These are phyloP conservation scores for Dactylonectria macrodidyma DNA, from an alignment of 2,329 filamentous ascomycete species.

Conservation along the genomic window DNA sequence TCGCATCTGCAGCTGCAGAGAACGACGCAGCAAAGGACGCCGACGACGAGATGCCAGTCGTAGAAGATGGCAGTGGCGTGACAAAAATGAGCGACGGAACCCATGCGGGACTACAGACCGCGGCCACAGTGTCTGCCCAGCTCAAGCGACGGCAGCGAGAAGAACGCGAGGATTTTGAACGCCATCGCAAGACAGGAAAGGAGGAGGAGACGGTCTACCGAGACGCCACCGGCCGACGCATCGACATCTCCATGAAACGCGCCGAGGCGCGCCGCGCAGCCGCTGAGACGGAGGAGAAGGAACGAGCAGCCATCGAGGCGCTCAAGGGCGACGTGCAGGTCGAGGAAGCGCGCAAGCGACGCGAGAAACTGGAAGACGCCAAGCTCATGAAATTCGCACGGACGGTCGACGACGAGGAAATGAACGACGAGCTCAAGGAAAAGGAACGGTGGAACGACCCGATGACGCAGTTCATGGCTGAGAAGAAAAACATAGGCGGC, in stretches of 20 bases:
- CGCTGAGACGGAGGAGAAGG: slow-evolving; percentile 80
- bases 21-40: slow-evolving; percentile 65
- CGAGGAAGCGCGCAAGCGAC: slow-evolving; percentile 74
- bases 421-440: slow-evolving; percentile 88
- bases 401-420: slow-evolving; percentile 84
- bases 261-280: slow-evolving; percentile 82
- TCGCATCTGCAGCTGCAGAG: slow-evolving; percentile 80
- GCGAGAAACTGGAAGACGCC: slow-evolving; percentile 82
- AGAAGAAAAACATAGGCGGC: slow-evolving; percentile 57
- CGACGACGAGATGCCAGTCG: slow-evolving; percentile 65
- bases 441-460: slow-evolving; percentile 93
- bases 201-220: slow-evolving; percentile 92
- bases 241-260: slow-evolving; percentile 92
- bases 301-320: slow-evolving; percentile 76
- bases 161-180: slow-evolving; percentile 69
- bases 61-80: slow-evolving; percentile 63
- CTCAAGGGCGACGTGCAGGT: slow-evolving; percentile 90
- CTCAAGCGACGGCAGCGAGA: slow-evolving; percentile 76
- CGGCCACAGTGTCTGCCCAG: slow-evolving; percentile 81
- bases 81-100: slow-evolving; percentile 89
- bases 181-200: slow-evolving; percentile 58
- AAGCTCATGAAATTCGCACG: slow-evolving; percentile 86
- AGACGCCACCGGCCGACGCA: slow-evolving; percentile 93
- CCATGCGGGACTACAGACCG: slow-evolving; percentile 88
- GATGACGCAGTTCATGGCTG: slow-evolving; percentile 82